Conservation (phyloP, 208 protist genomes). For the Tritrichomonas foetus region DNA sequence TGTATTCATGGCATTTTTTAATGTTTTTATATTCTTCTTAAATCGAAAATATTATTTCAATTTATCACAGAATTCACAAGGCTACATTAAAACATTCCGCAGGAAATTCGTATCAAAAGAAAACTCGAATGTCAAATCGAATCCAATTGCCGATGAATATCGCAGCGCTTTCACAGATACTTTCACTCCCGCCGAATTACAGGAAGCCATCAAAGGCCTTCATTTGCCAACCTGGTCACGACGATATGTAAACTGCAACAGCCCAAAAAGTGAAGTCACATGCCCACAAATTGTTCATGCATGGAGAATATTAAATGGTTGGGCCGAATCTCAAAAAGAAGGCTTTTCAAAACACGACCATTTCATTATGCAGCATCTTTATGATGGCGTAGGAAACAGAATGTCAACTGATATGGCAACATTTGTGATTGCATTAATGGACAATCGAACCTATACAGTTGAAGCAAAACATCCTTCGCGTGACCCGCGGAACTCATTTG, state of each 20-base stretch:
- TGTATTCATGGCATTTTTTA: no score
- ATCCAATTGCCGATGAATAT: no score
- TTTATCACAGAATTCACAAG: no score
- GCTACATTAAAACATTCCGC: no score
- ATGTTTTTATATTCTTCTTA: no score
- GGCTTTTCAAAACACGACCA: neutral
- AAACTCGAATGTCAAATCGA: no score
- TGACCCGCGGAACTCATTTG: neutral
- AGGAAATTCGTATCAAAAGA: no score
- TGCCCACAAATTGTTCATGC: constrained; percentile 10
- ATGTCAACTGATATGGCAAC: neutral
- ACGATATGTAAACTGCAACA: neutral
- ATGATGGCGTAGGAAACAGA: constrained; percentile 20
- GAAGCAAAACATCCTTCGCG: neutral
- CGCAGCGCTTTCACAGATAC: no score
- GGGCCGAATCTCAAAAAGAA: neutral
- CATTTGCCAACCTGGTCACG: neutral
- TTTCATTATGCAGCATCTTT: constrained; percentile 29
- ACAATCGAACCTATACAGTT: neutral
- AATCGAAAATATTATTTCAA: no score
- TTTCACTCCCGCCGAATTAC: neutral
- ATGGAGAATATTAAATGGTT: neutral
- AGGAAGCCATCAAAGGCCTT: neutral
- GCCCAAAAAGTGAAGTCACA: constrained; percentile 15
- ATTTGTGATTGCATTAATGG: neutral